These are phyloP conservation scores for Candida mattraensis DNA, from an alignment of 805 yeast genomes.

Conservation along the genomic window DNA sequence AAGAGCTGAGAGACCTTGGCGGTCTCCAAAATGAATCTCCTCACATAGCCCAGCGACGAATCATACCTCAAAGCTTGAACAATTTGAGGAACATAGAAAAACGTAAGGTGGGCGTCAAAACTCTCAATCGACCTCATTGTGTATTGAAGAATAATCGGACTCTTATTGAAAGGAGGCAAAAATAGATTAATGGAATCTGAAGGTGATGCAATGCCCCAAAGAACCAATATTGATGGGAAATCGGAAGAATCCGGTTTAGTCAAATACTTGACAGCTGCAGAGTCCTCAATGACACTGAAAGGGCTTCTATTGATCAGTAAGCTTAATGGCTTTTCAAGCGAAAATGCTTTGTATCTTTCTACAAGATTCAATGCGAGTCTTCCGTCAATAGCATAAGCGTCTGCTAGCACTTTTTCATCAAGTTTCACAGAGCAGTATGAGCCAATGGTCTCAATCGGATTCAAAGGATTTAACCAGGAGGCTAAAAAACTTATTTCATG, in stretches of 20 bases:
- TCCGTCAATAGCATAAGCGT: slow-evolving; percentile 69
- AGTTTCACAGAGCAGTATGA: slow-evolving; percentile 35
- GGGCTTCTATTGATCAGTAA: slow-evolving; percentile 57
- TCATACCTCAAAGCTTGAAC: slow-evolving; percentile 91
- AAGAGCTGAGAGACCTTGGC: slow-evolving; percentile 87
- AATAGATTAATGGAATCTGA: slow-evolving; percentile 82
- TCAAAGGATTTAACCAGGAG: slow-evolving; percentile 75
- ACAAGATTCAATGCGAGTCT: slow-evolving; percentile 70
- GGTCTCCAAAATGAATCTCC: slow-evolving; percentile 84
- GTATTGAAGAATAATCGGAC: slow-evolving; percentile 75
- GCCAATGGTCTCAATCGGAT: slow-evolving; percentile 42
- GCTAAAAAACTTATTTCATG: slow-evolving; percentile 72
- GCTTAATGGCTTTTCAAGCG: slow-evolving; percentile 41
- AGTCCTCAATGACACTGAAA: slow-evolving; percentile 50
- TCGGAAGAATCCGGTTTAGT: slow-evolving; percentile 26
- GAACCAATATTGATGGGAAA: slow-evolving; percentile 29
- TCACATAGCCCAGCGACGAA: slow-evolving; percentile 70
- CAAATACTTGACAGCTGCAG: slow-evolving; percentile 60
- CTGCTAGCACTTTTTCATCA: slow-evolving; percentile 43
- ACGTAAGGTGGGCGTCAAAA: slow-evolving; percentile 83
- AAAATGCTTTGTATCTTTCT: slow-evolving; percentile 48
- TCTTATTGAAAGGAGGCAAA: slow-evolving; percentile 66
- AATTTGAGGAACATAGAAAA: slow-evolving; percentile 97
- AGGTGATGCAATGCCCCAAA: slow-evolving; percentile 80
- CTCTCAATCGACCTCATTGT: slow-evolving; percentile 87